Base-by-base conservation (phyloP, 768 basidiomycete species). In the Termitomyces eurrhizus region DNA sequence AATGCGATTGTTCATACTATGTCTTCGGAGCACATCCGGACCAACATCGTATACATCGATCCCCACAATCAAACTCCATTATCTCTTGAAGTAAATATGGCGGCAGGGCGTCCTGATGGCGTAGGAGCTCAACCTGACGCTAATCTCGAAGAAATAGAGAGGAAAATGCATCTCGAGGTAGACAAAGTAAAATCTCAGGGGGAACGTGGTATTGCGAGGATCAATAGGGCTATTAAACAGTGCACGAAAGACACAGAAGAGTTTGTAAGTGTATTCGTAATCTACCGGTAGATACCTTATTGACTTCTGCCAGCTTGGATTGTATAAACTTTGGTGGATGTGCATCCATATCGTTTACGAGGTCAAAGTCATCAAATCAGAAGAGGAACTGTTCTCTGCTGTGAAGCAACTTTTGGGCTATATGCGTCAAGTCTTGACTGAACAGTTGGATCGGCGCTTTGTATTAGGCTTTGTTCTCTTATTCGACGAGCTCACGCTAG, bases 361-460 rank as follows among this genome's bases (percentile, higher is more conserved):
- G 24, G 14, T 56, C 36, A 49, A 60, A 39, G 9, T 14, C 3
- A 7, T 14, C 2, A 59, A 16, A 12, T 35, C 39, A 18, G 36
- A 42, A 49, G 26, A 8, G 7, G 42, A 24, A 7, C 32, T 18
- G 21, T 33, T 9, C 2, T 8, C 11, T 7, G 53, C 44, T 48
- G 18, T 56, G 11, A 32, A 12, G 14, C 63, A 64, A 50, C 14
- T 62, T 5, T 39, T 54, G 9, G 13, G 12, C 9, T 62, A 65
- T 37, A 56, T 62, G 57, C 64, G 14, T 29, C 29, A 29, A 29
- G 29, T 29, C 29, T 29, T 29, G 29, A 29, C 29, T 29, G 29
- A 29, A 29, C 29, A 29, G 29, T 4, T 29, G 29, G 29, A 29
- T 29, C 29, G 29, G 29, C 29, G 29, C 29, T 29, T 29, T 4